Evolutionary conservation across 768 basidiomycete genomes (phyloP), one percentile per base, ranked within the genome.

Genomic region (Dentipellis fragilis): DNA sequence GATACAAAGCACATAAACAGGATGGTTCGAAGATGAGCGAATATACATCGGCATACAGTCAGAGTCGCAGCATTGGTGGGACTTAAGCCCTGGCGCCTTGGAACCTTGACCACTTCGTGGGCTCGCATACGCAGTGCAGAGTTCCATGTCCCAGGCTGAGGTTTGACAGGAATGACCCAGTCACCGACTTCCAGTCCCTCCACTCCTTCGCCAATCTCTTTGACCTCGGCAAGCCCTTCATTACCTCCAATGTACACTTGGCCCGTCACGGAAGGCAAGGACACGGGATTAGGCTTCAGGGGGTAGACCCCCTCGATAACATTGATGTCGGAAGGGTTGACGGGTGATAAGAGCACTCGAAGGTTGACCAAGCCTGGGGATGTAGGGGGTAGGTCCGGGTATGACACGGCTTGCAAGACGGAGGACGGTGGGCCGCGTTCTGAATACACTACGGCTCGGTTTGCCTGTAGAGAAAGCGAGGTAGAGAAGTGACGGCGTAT

Each of bases 231-330:
- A 2, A 89, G 66, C 2, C 87, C 89, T 65, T 92, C 89, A 58
- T 89, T 89, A 8, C 89, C 90, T 29, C 75, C 84, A 4, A 91
- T 73, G 59, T 75, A 85, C 6, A 82, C 73, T 45, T 62, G 58
- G 0, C 68, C 73, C 3, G 69, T 65, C 4, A 60, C 37, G 64
- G 52, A 80, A 59, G 52, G 71, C 17, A 60, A 66, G 11, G 72
- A 65, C 11, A 67, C 65, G 23, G 67, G 70, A 7, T 60, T 65
- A 0, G 87, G 85, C 57, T 80, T 82, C 9, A 78, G 65, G 0
- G 90, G 90, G 63, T 91, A 92, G n/a, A 87, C 80, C 14, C 89
- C 89, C 66, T 91, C 83, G 37, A 91, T 75, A 54, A 86, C 84
- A 58, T 90, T 91, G 65, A 89, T 67, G 58, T 92, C 90, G 14